Evolutionary conservation across 768 basidiomycete species (phyloP), one percentile per base, ranked within the genome.

Genomic region (Podaxis rugospora): DNA sequence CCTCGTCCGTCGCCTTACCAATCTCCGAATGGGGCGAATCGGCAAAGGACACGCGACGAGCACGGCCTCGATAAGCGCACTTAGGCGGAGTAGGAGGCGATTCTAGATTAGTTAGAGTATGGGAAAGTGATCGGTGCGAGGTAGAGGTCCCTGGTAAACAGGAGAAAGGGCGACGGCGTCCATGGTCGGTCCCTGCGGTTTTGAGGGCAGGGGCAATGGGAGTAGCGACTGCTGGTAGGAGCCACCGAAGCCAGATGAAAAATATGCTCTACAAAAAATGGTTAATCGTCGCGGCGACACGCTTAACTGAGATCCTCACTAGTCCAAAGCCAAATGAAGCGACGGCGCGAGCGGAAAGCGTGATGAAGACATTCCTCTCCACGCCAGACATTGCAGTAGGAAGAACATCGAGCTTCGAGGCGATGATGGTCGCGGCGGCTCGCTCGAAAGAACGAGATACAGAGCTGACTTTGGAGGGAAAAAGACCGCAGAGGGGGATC

Each of bases 191-290:
- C 21, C 1, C 27, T 23, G 37, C 49, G 40, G 27, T 21, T 36
- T 36, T n/a, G 18, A 18, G 14, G 27, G 57, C 35, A 4, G 51
- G 25, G n/a, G 25, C 16, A 7, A 11, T 28, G 35, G 51, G 23
- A 23, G 52, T 9, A 32, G 32, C 21, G 63, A 64, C 39, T 14
- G 67, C 57, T 47, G 76, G 76, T 35, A 76, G 51, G 46, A 78
- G 62, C 79, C 79, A 80, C 16, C 71, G 69, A 36, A 80, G 56
- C 72, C 77, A 79, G 55, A 80, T 75, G 47, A 75, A 77, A 27
- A 80, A 66, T 39, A 80, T 65, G 66, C 79, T 80, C 79, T 80
- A 51, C 51, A 64, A n/a, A 63, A 46, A 42, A 55, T 9, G 9
- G 42, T 51, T n/a, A 63, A 36, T 40, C 13, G 21, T 52, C 10